Conservation (phyloP, 2,329 filamentous ascomycete genomes). For the Colletotrichum tropicicola region DNA sequence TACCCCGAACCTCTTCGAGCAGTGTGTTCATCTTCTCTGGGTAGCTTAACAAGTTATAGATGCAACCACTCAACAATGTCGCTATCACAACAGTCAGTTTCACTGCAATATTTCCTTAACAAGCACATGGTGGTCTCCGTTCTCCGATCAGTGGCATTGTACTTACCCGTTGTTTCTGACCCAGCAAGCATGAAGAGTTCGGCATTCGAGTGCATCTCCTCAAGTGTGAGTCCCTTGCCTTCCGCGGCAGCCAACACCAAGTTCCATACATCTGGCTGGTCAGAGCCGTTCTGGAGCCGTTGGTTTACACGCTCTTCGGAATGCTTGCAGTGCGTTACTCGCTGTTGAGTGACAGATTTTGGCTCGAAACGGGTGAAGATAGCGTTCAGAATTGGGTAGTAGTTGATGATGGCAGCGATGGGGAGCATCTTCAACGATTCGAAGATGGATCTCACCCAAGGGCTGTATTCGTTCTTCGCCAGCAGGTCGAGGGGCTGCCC, state of each 20-base stretch:
- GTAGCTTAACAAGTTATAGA: constrained; percentile 39
- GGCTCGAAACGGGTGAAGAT: constrained; percentile 35
- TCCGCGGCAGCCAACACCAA: constrained; percentile 33
- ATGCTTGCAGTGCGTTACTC: constrained; percentile 33
- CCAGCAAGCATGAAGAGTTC: constrained; percentile 39
- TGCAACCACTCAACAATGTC: constrained; percentile 36
- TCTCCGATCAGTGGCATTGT: constrained; percentile 24
- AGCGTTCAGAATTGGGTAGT: constrained; percentile 33
- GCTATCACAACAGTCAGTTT: constrained; percentile 40
- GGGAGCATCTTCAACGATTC: constrained; percentile 36
- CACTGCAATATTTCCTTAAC: not conserved
- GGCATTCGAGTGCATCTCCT: constrained; percentile 29
- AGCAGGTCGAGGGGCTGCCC: constrained; percentile 31
- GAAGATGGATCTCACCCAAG: constrained; percentile 34
- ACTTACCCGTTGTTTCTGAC: constrained; percentile 41
- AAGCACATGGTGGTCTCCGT: constrained; percentile 29
- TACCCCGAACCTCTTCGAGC: constrained; percentile 45
- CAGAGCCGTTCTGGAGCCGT: constrained; percentile 36
- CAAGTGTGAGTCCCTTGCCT: constrained; percentile 19
- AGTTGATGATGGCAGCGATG: constrained; percentile 34
- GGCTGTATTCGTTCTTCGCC: constrained; percentile 32
- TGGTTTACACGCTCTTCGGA: constrained; percentile 38
- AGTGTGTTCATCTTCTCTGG: constrained; percentile 41
- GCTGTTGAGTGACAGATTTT: constrained; percentile 32
- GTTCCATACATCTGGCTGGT: constrained; percentile 38